Evolutionary conservation across 2,329 filamentous ascomycete species (phyloP).

Genomic region (Penicillium sp.): DNA sequence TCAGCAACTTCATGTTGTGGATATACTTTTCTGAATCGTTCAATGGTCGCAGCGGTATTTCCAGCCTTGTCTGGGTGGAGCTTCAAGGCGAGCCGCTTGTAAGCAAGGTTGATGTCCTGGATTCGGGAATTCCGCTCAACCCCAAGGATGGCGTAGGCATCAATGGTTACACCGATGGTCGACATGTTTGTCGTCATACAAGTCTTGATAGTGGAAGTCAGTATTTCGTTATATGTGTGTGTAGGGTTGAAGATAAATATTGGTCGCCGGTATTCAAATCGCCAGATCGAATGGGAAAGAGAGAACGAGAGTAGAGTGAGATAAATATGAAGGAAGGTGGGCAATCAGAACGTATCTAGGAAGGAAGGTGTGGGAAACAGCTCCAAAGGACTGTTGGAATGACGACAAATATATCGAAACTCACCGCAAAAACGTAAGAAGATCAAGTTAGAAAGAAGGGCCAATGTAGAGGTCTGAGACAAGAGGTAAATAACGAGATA

Average conservation of each 20-base stretch:
- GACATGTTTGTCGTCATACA: constrained; percentile 6
- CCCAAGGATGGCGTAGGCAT: constrained; percentile 31
- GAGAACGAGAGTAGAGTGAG: background rate
- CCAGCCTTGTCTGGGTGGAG: constrained; percentile 36
- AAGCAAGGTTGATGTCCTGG: constrained; percentile 35
- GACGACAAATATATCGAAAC: background rate
- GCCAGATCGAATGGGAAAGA: background rate
- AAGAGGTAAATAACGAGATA: background rate
- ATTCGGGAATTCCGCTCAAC: constrained; percentile 24
- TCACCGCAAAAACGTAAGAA: background rate
- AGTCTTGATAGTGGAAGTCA: background rate
- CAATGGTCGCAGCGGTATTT: constrained; percentile 2
- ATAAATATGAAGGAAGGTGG: background rate
- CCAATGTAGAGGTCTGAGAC: background rate
- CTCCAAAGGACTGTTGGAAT: background rate
- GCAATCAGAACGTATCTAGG: background rate
- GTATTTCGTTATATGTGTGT: background rate
- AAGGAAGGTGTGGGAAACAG: constrained; percentile 1
- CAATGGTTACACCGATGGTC: background rate
- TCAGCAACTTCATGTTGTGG: background rate
- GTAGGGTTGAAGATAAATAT: background rate
- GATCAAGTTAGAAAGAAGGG: background rate
- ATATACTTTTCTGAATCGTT: constrained; percentile 27
- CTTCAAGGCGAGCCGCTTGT: constrained; percentile 35
- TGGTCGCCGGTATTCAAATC: background rate